Evolutionary conservation across 495 filamentous ascomycete species (phyloP).

Genomic region (Hypoxylon lenormandii): DNA sequence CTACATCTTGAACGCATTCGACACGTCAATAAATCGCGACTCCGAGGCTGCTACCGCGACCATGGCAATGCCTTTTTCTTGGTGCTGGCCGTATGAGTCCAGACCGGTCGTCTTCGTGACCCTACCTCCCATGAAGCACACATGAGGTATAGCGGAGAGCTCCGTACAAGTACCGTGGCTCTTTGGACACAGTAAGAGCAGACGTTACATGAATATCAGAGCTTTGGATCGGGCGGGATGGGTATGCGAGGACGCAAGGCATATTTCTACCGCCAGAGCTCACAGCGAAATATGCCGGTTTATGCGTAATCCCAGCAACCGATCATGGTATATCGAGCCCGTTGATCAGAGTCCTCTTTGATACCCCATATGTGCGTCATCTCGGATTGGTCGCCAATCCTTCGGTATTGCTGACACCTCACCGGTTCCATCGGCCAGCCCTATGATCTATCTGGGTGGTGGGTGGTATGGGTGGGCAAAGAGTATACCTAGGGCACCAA

Average conservation of each 20-base stretch:
- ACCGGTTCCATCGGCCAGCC: conserved; percentile 42
- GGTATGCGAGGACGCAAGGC: background rate
- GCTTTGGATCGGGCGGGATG: background rate
- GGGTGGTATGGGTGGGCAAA: conserved; percentile 11
- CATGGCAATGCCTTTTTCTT: background rate
- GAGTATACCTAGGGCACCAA: conserved; percentile 10
- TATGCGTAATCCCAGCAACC: conserved; percentile 11
- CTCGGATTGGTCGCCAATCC: conserved; percentile 34
- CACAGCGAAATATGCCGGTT: background rate
- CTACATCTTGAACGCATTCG: background rate
- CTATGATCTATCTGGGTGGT: conserved; percentile 37
- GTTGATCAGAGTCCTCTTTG: conserved; percentile 17
- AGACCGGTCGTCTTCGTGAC: background rate
- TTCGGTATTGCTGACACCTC: conserved; percentile 37
- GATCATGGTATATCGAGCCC: conserved; percentile 18
- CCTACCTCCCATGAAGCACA: background rate
- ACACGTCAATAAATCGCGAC: background rate
- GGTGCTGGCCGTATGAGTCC: background rate
- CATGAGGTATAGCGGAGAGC: too few species aligned
- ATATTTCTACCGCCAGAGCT: conserved; percentile 10
- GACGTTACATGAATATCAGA: background rate
- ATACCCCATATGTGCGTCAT: conserved; percentile 37
- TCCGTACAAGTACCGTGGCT: too few species aligned
- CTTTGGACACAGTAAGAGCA: too few species aligned
- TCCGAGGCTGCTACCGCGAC: background rate